Base-by-base conservation (phyloP, 495 filamentous ascomycete genomes). In the Aspergillus haitiensis region DNA sequence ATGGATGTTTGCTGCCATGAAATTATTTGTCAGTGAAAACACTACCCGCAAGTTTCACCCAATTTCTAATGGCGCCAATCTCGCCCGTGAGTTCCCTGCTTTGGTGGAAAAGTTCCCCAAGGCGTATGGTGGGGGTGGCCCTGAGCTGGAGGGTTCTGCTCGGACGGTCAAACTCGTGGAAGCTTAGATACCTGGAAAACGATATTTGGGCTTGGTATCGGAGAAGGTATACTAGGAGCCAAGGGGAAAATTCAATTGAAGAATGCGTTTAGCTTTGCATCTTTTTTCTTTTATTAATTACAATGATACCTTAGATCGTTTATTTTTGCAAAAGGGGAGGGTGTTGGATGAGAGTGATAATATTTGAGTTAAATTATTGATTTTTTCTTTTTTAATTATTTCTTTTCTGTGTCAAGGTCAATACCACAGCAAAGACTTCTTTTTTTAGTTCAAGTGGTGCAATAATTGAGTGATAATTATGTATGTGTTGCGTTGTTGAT, bases 31-130 rank as follows among this genome's bases (percentile, higher is more conserved):
- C 45, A 84, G 85, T 58, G 78, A 83, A 64, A 90, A 91, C 73
- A 96, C 90, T 4, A 80, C 87, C 63, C 89, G 87, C 79, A 95
- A 96, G 76, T 90, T 96, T 74, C 86, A 88, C 58, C 88, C 89
- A 53, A 83, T 96, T 77, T 82, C 83, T 35, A 89, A 91, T 66
- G 91, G 91, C 18, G 78, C 68, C n/a, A 82, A 82, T 53, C 76
- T 96, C 42, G 84, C 82, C 12, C 75, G 75, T 21, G 88, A 92
- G 67, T 86, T 88, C 73, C 71, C 84, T 31, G 71, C 66, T 0
- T 65, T 91, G 21, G 84, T 81, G 13, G 80, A 85, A 49, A 77
- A 80, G 58, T 70, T 93, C 32, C 86, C 87, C 31, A 72, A 74
- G 52, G 78, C 75, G 55, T 94, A 94, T 70, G 90, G 91, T 55